A percentile compares a stretch with the other conserved stretches of the same genome.
phyloP scores from a whole-genome alignment of 78 protist genomes.

The Dictyostelium brefeldianum region DNA sequence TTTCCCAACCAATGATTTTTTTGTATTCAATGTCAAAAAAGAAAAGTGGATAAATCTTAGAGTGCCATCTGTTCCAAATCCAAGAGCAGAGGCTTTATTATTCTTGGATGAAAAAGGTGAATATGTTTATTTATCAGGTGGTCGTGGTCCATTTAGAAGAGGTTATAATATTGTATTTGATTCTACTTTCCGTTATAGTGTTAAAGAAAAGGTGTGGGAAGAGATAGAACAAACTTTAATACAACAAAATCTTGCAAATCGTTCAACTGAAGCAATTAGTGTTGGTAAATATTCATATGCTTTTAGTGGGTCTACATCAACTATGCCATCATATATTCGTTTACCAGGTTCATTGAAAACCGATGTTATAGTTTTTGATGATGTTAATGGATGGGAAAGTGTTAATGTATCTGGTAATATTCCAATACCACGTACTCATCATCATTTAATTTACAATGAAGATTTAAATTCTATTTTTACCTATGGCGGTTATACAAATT shows the following conservation, averaged over 20 bases:
- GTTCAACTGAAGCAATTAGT: constrained; percentile 19
- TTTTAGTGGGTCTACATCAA: not conserved
- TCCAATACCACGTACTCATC: constrained; percentile 48
- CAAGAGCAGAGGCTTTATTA: constrained; percentile 28
- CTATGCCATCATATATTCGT: not conserved
- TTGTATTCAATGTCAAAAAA: constrained; percentile 9
- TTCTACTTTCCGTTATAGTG: not conserved
- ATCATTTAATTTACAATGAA: constrained; percentile 17
- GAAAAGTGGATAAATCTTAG: not conserved
- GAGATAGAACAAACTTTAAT: not conserved
- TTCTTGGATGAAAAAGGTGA: constrained; percentile 10
- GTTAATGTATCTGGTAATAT: not conserved
- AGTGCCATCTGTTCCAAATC: not conserved
- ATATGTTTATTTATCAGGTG: constrained; percentile 26
- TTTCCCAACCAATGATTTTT: not conserved
- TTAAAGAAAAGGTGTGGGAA: not conserved
- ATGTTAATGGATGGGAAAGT: not conserved
- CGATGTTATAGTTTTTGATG: not conserved
- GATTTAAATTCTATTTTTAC: constrained; percentile 20
- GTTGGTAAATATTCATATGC: not conserved
- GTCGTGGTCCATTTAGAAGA: constrained; percentile 32
- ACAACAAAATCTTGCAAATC: constrained; percentile 31
- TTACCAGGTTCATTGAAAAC: constrained; percentile 2
- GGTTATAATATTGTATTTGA: constrained; percentile 7
- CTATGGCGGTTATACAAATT: constrained; percentile 42